Evolutionary conservation across 805 yeast species (phyloP).

Genomic region (Wickerhamiella alocasiicola): DNA sequence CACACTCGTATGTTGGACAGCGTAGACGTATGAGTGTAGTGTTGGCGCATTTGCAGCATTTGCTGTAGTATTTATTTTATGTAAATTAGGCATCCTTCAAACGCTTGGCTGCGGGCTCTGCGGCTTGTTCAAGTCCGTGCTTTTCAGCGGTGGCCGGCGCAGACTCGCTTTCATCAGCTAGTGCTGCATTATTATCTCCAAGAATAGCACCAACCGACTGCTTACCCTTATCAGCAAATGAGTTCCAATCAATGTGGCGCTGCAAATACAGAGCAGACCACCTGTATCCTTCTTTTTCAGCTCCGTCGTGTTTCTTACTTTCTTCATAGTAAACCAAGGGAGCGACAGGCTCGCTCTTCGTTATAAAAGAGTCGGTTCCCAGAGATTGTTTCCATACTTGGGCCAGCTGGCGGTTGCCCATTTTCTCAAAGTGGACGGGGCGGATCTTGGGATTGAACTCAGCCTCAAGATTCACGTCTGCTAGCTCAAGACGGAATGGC

Average conservation of each 20-base stretch:
- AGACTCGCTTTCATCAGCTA: too few relatives aligned
- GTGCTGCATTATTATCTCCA: too few relatives aligned
- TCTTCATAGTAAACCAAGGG: not conserved
- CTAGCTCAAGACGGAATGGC: not conserved
- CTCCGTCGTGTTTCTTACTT: not conserved
- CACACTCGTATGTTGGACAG: too few relatives aligned
- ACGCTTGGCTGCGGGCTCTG: too few relatives aligned
- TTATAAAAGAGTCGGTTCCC: not conserved
- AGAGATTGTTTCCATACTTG: not conserved
- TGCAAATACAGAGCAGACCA: slow-evolving; percentile 1
- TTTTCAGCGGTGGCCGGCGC: too few relatives aligned
- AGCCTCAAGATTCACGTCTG: not conserved
- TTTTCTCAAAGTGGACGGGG: not conserved
- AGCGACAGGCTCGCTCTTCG: not conserved
- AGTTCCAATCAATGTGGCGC: not conserved
- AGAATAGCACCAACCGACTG: too few relatives aligned
- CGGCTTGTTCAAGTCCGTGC: too few relatives aligned
- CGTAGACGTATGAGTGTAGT: too few relatives aligned
- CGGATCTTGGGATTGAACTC: not conserved
- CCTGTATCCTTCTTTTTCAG: not conserved
- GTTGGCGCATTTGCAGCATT: too few relatives aligned
- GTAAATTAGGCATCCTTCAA: too few relatives aligned
- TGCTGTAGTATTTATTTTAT: too few relatives aligned
- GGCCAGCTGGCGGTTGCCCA: slow-evolving; percentile 2
- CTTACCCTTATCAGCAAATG: not conserved